phyloP scores from a whole-genome alignment of 108 stramenopile genomes.

The Heterococcus sp. region DNA sequence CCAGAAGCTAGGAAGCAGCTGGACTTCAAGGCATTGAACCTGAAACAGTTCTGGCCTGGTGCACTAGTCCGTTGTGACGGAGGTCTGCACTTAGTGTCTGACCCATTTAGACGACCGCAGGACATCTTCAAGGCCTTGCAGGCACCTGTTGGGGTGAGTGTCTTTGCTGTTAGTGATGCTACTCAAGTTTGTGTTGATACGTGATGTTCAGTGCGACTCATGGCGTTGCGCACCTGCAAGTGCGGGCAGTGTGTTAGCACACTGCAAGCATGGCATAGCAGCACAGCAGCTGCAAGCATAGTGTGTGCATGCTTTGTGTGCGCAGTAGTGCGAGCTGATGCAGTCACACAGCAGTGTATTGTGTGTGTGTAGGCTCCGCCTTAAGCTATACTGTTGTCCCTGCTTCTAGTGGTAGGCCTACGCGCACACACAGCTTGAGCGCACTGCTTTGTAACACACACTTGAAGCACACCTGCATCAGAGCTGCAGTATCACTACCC shows the following conservation, averaged over 20 bases:
- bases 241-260: too few species aligned
- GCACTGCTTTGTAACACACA: too few species aligned
- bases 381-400: too few species aligned
- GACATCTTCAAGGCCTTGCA: neutral
- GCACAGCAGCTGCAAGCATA: neutral
- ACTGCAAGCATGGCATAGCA: neutral
- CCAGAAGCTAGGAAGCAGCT: conserved; percentile 43
- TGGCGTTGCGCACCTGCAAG: neutral
- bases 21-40: conserved; percentile 40
- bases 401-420: too few species aligned
- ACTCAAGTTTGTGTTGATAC: neutral
- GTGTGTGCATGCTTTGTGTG: too few species aligned
- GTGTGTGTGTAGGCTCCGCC: too few species aligned
- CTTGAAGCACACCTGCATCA: too few species aligned
- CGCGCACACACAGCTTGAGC: too few species aligned
- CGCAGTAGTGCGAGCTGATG: too few species aligned
- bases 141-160: neutral
- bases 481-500: neutral
- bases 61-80: conserved; percentile 41
- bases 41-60: conserved; percentile 44
- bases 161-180: neutral
- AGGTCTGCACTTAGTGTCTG: conserved; percentile 46
- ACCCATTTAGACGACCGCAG: conserved; percentile 33
- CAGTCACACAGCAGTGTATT: too few species aligned
- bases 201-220: neutral